Evolutionary conservation across 805 yeast genomes (phyloP).

Genomic region (Wickerhamomyces chaumierensis): DNA sequence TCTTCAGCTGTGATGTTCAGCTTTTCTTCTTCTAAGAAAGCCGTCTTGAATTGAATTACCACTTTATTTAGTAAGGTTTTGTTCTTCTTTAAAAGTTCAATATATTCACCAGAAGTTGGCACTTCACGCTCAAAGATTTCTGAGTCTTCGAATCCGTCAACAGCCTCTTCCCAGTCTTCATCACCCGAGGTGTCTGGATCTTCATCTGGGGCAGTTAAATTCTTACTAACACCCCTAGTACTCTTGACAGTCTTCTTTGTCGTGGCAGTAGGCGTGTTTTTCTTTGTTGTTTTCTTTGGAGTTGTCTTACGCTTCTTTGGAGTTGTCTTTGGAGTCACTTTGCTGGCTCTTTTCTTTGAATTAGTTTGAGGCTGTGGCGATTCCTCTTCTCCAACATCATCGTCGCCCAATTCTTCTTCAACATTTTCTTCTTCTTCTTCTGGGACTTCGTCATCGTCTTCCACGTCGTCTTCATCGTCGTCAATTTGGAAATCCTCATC

Average conservation of each 20-base stretch:
- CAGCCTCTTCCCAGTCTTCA: constrained; percentile 17
- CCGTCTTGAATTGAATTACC: constrained; percentile 19
- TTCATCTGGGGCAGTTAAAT: constrained; percentile 5
- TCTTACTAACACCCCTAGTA: constrained; percentile 4
- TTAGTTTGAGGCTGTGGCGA: constrained; percentile 3
- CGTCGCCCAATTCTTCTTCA: constrained; percentile 16
- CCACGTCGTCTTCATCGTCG: constrained; percentile 12
- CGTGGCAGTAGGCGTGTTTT: constrained; percentile 3
- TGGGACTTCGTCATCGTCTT: constrained; percentile 20
- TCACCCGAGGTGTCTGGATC: constrained; percentile 17
- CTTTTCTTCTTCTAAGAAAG: constrained; percentile 8
- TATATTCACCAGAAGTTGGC: constrained; percentile 9
- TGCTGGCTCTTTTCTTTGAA: constrained; percentile 10
- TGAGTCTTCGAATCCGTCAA: constrained; percentile 8
- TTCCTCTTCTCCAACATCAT: constrained; percentile 12
- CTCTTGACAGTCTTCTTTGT: constrained; percentile 7
- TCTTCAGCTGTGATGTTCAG: constrained; percentile 1
- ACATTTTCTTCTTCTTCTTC: constrained; percentile 17
- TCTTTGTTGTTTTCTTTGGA: too few relatives aligned
- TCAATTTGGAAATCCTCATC: constrained; percentile 21
- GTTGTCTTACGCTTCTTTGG: constrained; percentile 6
- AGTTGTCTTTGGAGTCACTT: background rate
- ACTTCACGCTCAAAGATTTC: constrained; percentile 10
- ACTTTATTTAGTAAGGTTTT: constrained; percentile 15
- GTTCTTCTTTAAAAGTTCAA: constrained; percentile 9